Evolutionary conservation across 2,329 filamentous ascomycete species (phyloP).

Genomic region (Botrytis tulipae): DNA sequence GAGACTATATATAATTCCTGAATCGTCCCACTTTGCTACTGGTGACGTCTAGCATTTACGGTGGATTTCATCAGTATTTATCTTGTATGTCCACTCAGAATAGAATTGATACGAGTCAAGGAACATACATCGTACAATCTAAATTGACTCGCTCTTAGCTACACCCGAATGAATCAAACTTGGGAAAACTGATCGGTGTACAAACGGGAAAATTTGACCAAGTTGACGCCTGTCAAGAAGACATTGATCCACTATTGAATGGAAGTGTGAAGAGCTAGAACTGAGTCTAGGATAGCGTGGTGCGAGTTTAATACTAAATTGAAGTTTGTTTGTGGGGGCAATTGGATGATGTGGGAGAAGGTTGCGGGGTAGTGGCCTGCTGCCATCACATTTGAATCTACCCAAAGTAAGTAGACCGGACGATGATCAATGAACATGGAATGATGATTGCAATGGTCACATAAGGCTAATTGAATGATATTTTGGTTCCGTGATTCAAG

Average conservation of each 20-base stretch:
- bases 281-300: neutral
- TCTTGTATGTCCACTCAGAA: neutral
- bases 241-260: fast-evolving
- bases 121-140: neutral
- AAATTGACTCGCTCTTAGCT: fast-evolving
- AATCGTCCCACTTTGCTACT: neutral
- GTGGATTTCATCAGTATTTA: neutral
- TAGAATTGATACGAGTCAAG: neutral
- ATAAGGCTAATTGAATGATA: neutral
- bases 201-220: neutral
- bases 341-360: neutral
- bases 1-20: neutral
- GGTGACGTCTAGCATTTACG: neutral
- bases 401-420: neutral
- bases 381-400: neutral
- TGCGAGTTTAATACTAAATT: neutral
- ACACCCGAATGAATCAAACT: neutral
- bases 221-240: neutral
- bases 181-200: neutral
- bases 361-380: neutral
- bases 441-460: neutral
- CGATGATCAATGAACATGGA: neutral
- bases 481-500: neutral
- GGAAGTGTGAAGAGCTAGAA: neutral
- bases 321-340: neutral